Evolutionary conservation across 1,284 basidiomycete genomes (phyloP).

Genomic region (Phylloporus gajari): DNA sequence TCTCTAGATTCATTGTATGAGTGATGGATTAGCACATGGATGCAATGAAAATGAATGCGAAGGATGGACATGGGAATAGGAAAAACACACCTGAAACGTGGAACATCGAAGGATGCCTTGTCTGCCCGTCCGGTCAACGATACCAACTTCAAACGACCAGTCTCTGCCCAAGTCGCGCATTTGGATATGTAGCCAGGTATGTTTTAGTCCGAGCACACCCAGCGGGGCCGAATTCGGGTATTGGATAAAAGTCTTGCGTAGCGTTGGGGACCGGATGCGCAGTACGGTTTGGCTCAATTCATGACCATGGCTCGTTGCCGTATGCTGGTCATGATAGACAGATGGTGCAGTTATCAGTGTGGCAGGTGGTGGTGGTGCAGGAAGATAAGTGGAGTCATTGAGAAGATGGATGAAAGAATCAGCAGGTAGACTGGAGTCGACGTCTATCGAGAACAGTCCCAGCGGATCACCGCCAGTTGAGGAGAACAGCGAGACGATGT

Average conservation of each 20-base stretch:
- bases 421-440: conserved; percentile 63
- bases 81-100: conserved; percentile 77
- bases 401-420: conserved; percentile 77
- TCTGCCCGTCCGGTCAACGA: conserved; percentile 71
- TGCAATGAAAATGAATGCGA: neutral
- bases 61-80: neutral
- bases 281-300: conserved; percentile 74
- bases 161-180: conserved; percentile 73
- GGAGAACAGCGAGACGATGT: conserved; percentile 79
- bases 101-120: conserved; percentile 76
- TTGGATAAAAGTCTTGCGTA: conserved; percentile 75
- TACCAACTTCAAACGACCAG: conserved; percentile 81
- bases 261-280: conserved; percentile 84
- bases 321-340: conserved; percentile 36
- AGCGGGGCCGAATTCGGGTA: conserved; percentile 53
- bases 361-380: conserved; percentile 57
- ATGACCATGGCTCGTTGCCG: conserved; percentile 50
- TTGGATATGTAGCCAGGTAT: conserved; percentile 81
- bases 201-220: conserved; percentile 69
- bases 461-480: conserved; percentile 76
- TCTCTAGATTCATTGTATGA: conserved; percentile 55
- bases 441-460: conserved; percentile 63
- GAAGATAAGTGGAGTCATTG: conserved; percentile 67
- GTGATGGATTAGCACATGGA: conserved; percentile 12
- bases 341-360: conserved; percentile 55